Conservation (phyloP, 495 filamentous ascomycete genomes). For the Podospora tetraspora region DNA sequence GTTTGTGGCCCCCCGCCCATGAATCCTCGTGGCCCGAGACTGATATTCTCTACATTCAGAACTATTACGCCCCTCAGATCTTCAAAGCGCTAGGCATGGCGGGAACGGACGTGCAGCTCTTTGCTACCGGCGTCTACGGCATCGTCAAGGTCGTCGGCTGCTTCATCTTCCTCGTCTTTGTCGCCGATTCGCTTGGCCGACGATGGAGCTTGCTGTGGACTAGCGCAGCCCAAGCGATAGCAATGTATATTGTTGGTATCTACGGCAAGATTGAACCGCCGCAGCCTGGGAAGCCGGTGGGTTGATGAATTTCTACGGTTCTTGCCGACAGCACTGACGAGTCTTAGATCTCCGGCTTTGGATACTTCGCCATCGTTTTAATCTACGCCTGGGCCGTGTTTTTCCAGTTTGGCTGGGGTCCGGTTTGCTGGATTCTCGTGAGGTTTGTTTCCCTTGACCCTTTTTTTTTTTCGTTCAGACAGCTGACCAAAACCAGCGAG, state of each 20-base stretch:
- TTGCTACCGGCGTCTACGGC: conserved; percentile 61
- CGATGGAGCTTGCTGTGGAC: conserved; percentile 66
- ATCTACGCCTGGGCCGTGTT: conserved; percentile 65
- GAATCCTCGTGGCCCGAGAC: not conserved
- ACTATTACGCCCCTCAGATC: conserved; percentile 70
- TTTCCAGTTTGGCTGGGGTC: conserved; percentile 72
- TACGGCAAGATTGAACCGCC: conserved; percentile 63
- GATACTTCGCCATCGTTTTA: conserved; percentile 60
- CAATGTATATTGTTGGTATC: conserved; percentile 69
- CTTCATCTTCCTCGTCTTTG: conserved; percentile 60
- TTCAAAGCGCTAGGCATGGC: conserved; percentile 56
- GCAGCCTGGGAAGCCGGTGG: conserved; percentile 25
- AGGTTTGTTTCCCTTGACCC: conserved; percentile 21
- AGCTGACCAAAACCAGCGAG: conserved; percentile 31
- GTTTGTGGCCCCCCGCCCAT: not conserved
- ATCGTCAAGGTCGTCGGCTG: conserved; percentile 53
- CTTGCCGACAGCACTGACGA: not conserved
- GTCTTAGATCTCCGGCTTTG: conserved; percentile 46
- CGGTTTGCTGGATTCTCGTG: conserved; percentile 68
- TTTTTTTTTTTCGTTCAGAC: too few relatives aligned
- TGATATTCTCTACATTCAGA: conserved; percentile 21
- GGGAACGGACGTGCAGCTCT: conserved; percentile 46
- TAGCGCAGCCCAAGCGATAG: conserved; percentile 57
- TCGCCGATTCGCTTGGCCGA: conserved; percentile 66
- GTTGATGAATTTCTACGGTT: conserved; percentile 19